phyloP scores from a whole-genome alignment of 352 stramenopile genomes.

The Globisporangium parvum region DNA sequence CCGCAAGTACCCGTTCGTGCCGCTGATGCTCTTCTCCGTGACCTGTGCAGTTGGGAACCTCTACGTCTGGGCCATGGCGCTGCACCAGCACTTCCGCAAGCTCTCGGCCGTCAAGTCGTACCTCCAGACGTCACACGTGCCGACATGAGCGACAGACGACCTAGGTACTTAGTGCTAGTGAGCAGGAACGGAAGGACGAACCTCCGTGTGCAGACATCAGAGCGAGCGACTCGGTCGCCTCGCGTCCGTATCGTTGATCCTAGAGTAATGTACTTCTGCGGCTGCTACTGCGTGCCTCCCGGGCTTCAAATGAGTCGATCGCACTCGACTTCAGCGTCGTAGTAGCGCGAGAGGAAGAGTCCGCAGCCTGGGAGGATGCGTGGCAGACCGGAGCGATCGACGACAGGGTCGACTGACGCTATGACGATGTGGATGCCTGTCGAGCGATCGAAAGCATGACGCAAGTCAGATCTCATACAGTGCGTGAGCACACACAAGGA shows the following conservation, averaged over 20 bases:
- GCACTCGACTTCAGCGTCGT: constrained; percentile 2
- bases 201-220: too few relatives aligned
- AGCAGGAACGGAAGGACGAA: too few relatives aligned
- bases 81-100: constrained; percentile 63
- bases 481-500: neutral
- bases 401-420: neutral
- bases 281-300: too few relatives aligned
- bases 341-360: constrained; percentile 7
- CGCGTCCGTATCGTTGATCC: too few relatives aligned
- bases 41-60: constrained; percentile 65
- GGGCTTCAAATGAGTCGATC: too few relatives aligned
- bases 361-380: constrained; percentile 5
- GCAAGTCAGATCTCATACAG: too few relatives aligned
- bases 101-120: constrained; percentile 67
- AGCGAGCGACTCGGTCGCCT: neutral
- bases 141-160: neutral
- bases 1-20: constrained; percentile 57
- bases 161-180: too few relatives aligned
- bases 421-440: constrained; percentile 2
- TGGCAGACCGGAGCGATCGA: neutral
- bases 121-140: constrained; percentile 20
- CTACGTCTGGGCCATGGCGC: constrained; percentile 65
- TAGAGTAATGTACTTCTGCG: neutral
- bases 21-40: constrained; percentile 77
- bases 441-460: neutral